Base-by-base conservation (phyloP, 345 rosid genomes). In the Eutrema yunnanense region DNA sequence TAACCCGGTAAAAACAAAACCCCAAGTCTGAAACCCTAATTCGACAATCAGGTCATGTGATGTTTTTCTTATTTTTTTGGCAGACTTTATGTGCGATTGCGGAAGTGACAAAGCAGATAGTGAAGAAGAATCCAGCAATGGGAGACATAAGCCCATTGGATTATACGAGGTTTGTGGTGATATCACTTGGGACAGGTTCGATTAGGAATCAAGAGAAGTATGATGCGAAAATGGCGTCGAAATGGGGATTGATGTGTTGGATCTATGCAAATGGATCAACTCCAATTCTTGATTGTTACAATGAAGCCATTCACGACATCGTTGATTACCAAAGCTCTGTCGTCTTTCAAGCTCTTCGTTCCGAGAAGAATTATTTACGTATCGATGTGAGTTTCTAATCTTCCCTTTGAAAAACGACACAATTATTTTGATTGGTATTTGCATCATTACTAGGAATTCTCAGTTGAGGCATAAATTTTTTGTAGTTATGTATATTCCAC, bases 161-260 rank as follows among this genome's bases (percentile, higher is more conserved):
- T 9, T 92, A 87, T 33, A 68, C 63, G 2, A 83, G 87, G 50
- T 78, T 83, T 75, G 71, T 89, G 0, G 92, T 92, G 79, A 85
- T 89, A 50, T 89, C 96, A 0, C 2, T 89, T 6, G 97, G 97
- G 48, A 73, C 93, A 48, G 96, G 96, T 9, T 82, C 91, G 6
- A 75, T 81, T 16, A 82, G 62, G 73, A 66, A 29, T 3, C 81
- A 76, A 59, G 59, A 63, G 13, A 87, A 82, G 57, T 92, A 83
- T 78, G 36, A 67, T 14, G 80, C 92, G 1, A 59, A 70, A 42
- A 78, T 43, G 81, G 81, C 85, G 9, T 82, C 92, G 0, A 86
- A 85, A 63, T 87, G 97, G 96, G 96, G 97, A 7, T 19, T 83
- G 9, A 27, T 86, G 6, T 26, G 62, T 30, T 92, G 97, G 97